phyloP scores from a whole-genome alignment of 768 basidiomycete species.

The Boletus rufocinnamomeus region DNA sequence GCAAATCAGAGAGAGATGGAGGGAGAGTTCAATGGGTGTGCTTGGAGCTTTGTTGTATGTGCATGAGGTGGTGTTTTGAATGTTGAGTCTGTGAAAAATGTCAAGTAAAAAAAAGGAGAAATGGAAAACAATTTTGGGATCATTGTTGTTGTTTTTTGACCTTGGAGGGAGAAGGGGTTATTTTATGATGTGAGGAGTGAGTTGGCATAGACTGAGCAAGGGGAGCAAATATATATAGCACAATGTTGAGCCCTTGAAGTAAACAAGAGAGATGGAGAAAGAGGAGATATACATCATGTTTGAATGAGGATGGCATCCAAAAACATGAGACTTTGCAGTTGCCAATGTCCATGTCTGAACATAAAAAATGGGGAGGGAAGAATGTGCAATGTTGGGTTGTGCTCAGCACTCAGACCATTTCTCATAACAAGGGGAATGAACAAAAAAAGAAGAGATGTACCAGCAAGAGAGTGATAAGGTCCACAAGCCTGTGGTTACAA shows the following conservation, averaged over 20 bases:
- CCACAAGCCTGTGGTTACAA: conserved; percentile 20
- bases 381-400: too few relatives aligned
- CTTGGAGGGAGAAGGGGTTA: background rate
- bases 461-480: conserved; percentile 28
- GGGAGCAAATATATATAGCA: background rate
- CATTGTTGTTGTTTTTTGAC: too few relatives aligned
- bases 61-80: conserved; percentile 25
- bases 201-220: conserved; percentile 29
- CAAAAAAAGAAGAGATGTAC: conserved; percentile 9
- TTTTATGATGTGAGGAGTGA: conserved; percentile 33
- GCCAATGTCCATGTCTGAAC: conserved; percentile 23
- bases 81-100: conserved; percentile 21
- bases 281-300: conserved; percentile 31
- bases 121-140: too few relatives aligned
- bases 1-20: too few relatives aligned
- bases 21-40: too few relatives aligned
- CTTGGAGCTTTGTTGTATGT: conserved; percentile 5
- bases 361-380: too few relatives aligned
- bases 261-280: too few relatives aligned
- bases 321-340: conserved; percentile 23
- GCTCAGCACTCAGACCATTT: background rate
- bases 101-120: too few relatives aligned
- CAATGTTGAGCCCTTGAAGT: background rate
- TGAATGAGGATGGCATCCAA: conserved; percentile 26
- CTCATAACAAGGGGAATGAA: too few relatives aligned